Evolutionary conservation across 2,329 filamentous ascomycete genomes (phyloP), one percentile per base, ranked within the genome.

Genomic region (Botryotinia convoluta): DNA sequence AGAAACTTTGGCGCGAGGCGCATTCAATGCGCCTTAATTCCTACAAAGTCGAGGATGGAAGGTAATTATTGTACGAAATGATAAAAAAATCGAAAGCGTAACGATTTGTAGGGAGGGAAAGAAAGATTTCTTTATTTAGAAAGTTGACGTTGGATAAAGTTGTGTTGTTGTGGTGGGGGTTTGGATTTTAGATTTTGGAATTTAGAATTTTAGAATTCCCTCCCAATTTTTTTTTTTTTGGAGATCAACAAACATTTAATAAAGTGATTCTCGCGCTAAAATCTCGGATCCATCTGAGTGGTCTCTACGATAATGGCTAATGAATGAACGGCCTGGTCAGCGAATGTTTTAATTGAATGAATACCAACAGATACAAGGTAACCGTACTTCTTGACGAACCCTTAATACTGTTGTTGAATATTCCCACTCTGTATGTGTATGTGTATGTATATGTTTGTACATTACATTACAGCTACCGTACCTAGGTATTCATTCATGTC

Each of bases 1-100:
- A 18, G 44, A n/a, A 26, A 69, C 9, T 42, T 42, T n/a, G 26
- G 65, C 48, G 62, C 63, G 32, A 72, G 39, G 71, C 71, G 71
- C 71, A 72, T 69, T 68, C 48, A 64, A 57, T 71, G 69, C 69
- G 57, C 69, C 69, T 64, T 64, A 32, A 57, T 57, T 69, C 37
- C n/a, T 57, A 32, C 65, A 57, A 42, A 51, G n/a, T 32, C 48
- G 51, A 44, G 18, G 35, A 20, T 32, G 29, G 48, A 42, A 57
- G n/a, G 57, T 42, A 42, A 57, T 69, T 57, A 68, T 57, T 39
- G 26, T 32, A 32, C 22, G 20, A 61, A 70, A n/a, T 35, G 20
- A 29, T n/a, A 35, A 22, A 37, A 61, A 37, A 70, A 45, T 70
- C 39, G 54, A 62, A 45, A 70, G 7, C 9, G 32, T 5, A 45